Evolutionary conservation across 495 filamentous ascomycete genomes (phyloP), one percentile per base, ranked within the genome.

Genomic region (Trypethelium eluteriae): DNA sequence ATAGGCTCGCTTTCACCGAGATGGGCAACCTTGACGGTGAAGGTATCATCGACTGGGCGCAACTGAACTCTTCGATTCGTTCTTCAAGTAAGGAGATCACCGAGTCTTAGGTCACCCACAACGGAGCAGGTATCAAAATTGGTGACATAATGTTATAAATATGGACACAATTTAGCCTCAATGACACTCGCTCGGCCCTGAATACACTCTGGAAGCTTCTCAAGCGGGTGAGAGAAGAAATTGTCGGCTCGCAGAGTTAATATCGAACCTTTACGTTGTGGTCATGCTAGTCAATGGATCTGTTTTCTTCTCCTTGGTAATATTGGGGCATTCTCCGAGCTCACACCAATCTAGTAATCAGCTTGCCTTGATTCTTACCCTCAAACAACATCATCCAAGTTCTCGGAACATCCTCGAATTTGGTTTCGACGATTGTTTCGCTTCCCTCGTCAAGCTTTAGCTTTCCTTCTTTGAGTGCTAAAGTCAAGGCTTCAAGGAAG

Each of bases 401-500:
- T 68, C 74, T 77, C 47, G 75, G 75, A 5, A 78, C 63, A 59
- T 78, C 75, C 65, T 78, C 76, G 65, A 78, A 78, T 53, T 69
- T 70, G 5, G 70, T 72, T 62, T 74, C 67, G 11, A 78, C 73
- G 3, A 78, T 64, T 2, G 74, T 76, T 64, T 77, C 75, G 34
- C 56, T 66, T 57, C 74, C 70, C 18, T 62, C 63, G 3, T 72
- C 71, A 64, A 78, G 67, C 67, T 73, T 66, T 16, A 78, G 66
- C 75, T 78, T 78, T 9, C 75, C 75, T 38, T 76, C 75, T 41
- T 79, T 79, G 1, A 86, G 71, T 66, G 84, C 78, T 67, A 78
- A 69, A 16, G 71, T 71, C 2, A 84, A 80, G 46, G 74, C 73
- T 62, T 71, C 67, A 10, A 71, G 41, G 35, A 49, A 66, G 35